Percentiles rank a stretch among this genome's conserved stretches.
phyloP scores from a whole-genome alignment of 2,329 filamentous ascomycete species.

The Metarhizium album region DNA sequence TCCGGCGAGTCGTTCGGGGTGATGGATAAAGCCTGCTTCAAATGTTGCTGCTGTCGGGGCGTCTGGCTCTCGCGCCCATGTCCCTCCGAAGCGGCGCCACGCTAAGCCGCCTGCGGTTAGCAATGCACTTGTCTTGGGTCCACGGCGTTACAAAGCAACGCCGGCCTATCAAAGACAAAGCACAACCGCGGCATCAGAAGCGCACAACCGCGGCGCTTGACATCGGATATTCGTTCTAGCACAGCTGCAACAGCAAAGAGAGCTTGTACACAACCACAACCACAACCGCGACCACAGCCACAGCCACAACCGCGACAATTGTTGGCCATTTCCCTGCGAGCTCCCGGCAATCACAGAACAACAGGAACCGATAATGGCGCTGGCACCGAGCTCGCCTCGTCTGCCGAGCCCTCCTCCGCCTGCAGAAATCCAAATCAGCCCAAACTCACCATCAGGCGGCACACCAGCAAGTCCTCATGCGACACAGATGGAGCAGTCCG shows the following conservation, averaged over 20 bases:
- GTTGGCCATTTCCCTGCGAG: neutral
- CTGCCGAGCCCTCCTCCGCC: constrained; percentile 91
- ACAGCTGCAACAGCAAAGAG: no score
- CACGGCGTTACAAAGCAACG: neutral
- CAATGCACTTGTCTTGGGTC: neutral
- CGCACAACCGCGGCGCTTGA: neutral
- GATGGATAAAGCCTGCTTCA: neutral
- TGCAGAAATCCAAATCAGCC: constrained; percentile 84
- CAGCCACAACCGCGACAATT: neutral
- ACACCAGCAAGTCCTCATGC: constrained; percentile 41
- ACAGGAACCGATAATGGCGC: constrained; percentile 39
- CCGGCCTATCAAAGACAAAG: constrained; percentile 10
- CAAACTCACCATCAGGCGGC: constrained; percentile 60
- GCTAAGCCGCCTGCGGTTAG: constrained; percentile 10
- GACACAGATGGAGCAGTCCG: constrained; percentile 51
- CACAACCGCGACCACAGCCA: neutral
- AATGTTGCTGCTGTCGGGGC: no score
- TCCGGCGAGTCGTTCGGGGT: neutral
- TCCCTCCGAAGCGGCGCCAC: constrained; percentile 3
- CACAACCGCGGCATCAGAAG: neutral
- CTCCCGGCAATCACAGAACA: neutral
- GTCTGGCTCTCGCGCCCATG: neutral
- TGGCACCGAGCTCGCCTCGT: constrained; percentile 71
- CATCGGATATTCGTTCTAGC: no score
- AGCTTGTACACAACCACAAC: neutral